phyloP scores from a whole-genome alignment of 164 flowering plant species.

The Platanus orientalis region DNA sequence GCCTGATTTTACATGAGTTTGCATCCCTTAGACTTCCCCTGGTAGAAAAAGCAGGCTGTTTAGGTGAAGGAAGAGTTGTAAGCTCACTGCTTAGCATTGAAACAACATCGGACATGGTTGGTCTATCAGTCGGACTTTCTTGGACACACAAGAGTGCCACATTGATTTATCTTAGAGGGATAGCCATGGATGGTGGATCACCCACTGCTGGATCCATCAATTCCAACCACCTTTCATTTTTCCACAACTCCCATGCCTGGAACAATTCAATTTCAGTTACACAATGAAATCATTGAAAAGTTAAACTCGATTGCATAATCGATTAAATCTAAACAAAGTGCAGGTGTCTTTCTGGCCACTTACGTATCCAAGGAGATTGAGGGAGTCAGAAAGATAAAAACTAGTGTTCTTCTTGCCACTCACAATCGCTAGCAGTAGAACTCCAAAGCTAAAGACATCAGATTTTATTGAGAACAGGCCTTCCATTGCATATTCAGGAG shows the following conservation, averaged over 20 bases:
- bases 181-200: neutral
- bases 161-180: slow-evolving; percentile 8
- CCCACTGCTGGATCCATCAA: slow-evolving; percentile 16
- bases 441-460: neutral
- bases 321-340: no score
- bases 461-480: no score
- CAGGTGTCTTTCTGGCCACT: neutral
- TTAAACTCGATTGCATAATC: no score
- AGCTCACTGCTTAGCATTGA: slow-evolving; percentile 15
- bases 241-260: slow-evolving; percentile 31
- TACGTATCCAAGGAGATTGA: neutral
- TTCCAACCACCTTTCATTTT: slow-evolving; percentile 13
- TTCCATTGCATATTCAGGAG: no score
- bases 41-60: slow-evolving; percentile 20
- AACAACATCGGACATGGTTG: slow-evolving; percentile 2
- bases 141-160: no score
- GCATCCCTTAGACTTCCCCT: neutral
- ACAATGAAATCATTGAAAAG: no score
- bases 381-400: neutral
- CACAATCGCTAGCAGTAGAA: neutral
- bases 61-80: slow-evolving; percentile 11
- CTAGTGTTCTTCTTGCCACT: slow-evolving; percentile 3
- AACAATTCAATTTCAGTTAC: neutral
- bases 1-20: no score
- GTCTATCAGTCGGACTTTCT: slow-evolving; percentile 21